Percentiles rank a stretch among this genome's conserved stretches.
Conservation (phyloP, 78 protist species). For the Emiliania huxleyi region DNA sequence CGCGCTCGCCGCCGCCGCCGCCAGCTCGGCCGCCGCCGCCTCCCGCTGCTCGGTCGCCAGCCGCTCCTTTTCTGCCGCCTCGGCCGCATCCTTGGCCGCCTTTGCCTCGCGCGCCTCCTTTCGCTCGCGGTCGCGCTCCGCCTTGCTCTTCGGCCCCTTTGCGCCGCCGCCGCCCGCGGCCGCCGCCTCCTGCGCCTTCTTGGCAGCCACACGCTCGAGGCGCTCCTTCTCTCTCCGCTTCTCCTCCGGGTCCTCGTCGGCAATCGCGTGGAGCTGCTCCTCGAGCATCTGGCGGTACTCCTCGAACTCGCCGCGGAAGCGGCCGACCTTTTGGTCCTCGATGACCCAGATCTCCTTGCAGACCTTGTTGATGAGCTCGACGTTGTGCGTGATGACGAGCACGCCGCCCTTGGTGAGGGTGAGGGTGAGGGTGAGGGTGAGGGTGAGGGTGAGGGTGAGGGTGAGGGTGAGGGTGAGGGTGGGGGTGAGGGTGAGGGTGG, state of each 20-base stretch:
- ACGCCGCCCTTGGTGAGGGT: constrained; percentile 78
- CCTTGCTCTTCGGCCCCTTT: background rate
- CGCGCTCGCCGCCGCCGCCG: background rate
- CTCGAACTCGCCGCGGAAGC: background rate
- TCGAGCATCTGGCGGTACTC: constrained; percentile 4
- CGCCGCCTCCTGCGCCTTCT: too few relatives aligned
- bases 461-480: too few relatives aligned
- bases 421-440: too few relatives aligned
- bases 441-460: too few relatives aligned
- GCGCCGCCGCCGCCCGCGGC: background rate
- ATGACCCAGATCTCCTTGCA: constrained; percentile 44
- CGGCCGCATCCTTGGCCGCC: background rate
- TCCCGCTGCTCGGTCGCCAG: background rate
- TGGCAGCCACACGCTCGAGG: background rate
- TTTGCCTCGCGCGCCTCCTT: background rate
- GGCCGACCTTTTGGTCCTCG: constrained; percentile 14
- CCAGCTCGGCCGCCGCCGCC: background rate
- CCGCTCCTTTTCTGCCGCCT: background rate
- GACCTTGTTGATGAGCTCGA: constrained; percentile 30
- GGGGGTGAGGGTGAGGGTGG: too few relatives aligned
- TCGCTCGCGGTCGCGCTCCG: background rate
- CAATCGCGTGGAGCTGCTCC: background rate
- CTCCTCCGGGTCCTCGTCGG: background rate
- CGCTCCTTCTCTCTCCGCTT: background rate
- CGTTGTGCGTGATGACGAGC: constrained; percentile 64